Conservation (phyloP, 208 protist genomes). For the Blechomonas ayalai region DNA sequence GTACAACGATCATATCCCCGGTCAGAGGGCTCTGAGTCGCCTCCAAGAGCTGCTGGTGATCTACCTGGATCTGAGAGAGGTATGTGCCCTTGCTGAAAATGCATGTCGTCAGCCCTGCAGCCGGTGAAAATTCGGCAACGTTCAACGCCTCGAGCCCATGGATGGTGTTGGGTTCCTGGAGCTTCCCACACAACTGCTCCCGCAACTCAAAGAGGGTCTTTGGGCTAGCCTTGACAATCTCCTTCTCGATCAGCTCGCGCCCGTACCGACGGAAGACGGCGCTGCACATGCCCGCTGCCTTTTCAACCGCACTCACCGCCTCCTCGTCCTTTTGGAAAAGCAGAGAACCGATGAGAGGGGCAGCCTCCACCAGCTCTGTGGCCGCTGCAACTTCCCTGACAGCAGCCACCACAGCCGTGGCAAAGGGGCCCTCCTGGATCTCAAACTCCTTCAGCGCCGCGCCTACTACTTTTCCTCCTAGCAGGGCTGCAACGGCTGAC, state of each 20-base stretch:
- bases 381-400: conserved; percentile 17
- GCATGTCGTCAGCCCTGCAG: conserved; percentile 53
- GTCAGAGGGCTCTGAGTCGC: conserved; percentile 31
- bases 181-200: conserved; percentile 52
- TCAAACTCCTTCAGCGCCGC: conserved; percentile 59
- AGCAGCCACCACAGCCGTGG: conserved; percentile 19
- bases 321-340: conserved; percentile 79
- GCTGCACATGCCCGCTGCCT: conserved; percentile 71
- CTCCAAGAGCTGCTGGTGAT: conserved; percentile 1
- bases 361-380: conserved; percentile 40
- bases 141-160: conserved; percentile 61
- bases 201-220: conserved; percentile 56
- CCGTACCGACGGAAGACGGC: conserved; percentile 71
- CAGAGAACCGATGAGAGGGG: conserved; percentile 61
- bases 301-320: conserved; percentile 51
- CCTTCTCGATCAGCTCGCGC: conserved; percentile 37
- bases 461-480: conserved; percentile 29
- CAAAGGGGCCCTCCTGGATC: conserved; percentile 72
- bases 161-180: conserved; percentile 63
- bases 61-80: conserved; percentile 50
- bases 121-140: conserved; percentile 54
- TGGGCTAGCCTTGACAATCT: conserved; percentile 37
- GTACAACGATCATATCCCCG: conserved; percentile 67
- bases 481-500: not conserved
- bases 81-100: conserved; percentile 74